Conservation (phyloP, 139 green algal genomes). For the Micractinium sp. region DNA sequence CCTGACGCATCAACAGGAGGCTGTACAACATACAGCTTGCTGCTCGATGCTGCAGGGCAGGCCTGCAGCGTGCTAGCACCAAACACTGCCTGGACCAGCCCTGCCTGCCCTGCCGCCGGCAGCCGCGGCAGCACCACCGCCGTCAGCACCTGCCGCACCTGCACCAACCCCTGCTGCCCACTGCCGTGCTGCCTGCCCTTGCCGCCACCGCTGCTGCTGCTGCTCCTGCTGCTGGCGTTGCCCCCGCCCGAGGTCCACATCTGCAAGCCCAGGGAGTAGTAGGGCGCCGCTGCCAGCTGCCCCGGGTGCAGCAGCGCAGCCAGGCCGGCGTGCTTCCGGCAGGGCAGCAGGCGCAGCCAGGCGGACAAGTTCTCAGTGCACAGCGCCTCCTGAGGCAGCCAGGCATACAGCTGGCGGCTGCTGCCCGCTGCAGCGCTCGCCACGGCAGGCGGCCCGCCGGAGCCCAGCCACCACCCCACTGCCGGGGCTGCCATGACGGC, state of each 20-base stretch:
- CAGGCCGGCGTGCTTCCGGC: constrained; percentile 67
- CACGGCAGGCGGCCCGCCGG: background rate
- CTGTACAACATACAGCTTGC: background rate
- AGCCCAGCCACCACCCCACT: constrained; percentile 26
- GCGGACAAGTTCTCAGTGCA: constrained; percentile 94
- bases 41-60: constrained; percentile 2
- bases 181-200: too few relatives aligned
- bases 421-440: background rate
- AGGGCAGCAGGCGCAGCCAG: constrained; percentile 93
- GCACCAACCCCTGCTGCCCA: background rate
- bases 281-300: constrained; percentile 66
- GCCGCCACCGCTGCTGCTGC: background rate
- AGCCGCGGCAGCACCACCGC: background rate
- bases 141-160: background rate
- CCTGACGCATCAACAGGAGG: background rate
- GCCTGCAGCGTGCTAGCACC: background rate
- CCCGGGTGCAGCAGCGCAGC: constrained; percentile 59
- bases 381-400: constrained; percentile 77
- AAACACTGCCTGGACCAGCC: background rate
- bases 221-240: background rate
- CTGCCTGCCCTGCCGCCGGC: background rate
- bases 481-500: constrained; percentile 14
- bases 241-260: constrained; percentile 12
- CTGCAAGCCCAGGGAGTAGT: constrained; percentile 59
- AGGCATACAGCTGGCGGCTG: constrained; percentile 57